These are phyloP conservation scores for Echinochloa phyllopogon DNA, from an alignment of 176 grass and related monocot genomes.

Conservation along the genomic window DNA sequence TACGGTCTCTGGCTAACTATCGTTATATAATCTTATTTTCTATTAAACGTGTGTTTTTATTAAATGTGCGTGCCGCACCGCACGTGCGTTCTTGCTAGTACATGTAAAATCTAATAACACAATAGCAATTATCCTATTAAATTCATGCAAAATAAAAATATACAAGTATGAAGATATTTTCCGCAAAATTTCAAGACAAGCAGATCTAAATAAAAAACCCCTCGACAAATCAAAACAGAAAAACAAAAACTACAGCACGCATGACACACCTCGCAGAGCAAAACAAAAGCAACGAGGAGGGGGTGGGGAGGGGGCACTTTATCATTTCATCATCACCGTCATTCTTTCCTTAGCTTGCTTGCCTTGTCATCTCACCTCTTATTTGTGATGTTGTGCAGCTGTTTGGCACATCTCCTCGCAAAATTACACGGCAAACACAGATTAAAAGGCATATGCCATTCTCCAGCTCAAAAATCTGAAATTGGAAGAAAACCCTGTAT, in stretches of 20 bases:
- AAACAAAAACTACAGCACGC: not conserved
- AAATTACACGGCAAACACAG: conserved; percentile 39
- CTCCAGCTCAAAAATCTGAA: conserved; percentile 21
- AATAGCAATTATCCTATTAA: not conserved
- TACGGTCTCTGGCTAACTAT: too few relatives aligned
- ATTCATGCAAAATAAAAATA: not conserved
- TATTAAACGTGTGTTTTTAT: too few relatives aligned
- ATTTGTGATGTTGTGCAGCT: not conserved
- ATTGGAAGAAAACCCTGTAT: not conserved
- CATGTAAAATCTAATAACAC: too few relatives aligned
- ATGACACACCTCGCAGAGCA: not conserved
- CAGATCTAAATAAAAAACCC: too few relatives aligned
- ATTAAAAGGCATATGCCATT: not conserved
- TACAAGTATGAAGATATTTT: too few relatives aligned
- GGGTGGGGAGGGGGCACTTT: not conserved
- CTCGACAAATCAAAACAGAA: too few relatives aligned
- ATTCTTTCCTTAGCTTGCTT: not conserved
- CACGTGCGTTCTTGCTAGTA: too few relatives aligned
- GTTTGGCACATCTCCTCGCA: conserved; percentile 17
- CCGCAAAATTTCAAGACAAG: too few relatives aligned
- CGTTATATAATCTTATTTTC: too few relatives aligned
- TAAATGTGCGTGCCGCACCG: too few relatives aligned
- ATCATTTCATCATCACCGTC: not conserved
- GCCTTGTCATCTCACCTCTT: conserved; percentile 12
- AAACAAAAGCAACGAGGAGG: not conserved